A percentile compares a stretch with the other conserved stretches of the same genome.
Evolutionary conservation across 139 green algal species (phyloP).

Genomic region (Chlamydomonas applanata): DNA sequence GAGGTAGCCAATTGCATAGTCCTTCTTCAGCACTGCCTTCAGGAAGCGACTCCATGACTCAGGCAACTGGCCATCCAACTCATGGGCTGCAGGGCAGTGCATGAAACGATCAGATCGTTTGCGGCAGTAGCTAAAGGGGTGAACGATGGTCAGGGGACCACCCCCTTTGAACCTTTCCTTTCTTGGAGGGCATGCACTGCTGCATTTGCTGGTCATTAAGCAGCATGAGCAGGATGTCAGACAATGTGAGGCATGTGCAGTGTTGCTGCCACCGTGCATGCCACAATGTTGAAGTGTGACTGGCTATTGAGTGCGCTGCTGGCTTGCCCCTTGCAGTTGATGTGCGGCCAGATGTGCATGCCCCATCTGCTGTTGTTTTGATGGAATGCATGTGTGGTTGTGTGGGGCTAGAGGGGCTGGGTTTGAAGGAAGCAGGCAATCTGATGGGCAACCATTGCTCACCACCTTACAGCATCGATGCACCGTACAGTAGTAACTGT

Average conservation of each 20-base stretch:
- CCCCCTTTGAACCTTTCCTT: not conserved
- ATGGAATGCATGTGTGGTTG: not conserved
- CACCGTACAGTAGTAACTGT: too few species aligned
- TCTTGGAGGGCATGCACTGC: not conserved
- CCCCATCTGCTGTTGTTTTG: not conserved
- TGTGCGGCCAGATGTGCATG: not conserved
- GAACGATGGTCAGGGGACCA: not conserved
- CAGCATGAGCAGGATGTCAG: not conserved
- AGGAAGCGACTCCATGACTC: slow-evolving; percentile 4
- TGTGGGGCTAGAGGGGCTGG: too few species aligned
- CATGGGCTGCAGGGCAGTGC: not conserved
- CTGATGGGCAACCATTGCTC: too few species aligned
- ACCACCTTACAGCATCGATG: too few species aligned
- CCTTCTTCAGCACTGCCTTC: slow-evolving; percentile 18
- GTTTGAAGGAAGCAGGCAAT: too few species aligned
- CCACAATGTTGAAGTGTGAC: not conserved
- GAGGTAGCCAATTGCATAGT: slow-evolving; percentile 26
- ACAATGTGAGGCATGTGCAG: not conserved
- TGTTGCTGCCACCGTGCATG: not conserved
- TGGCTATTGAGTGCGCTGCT: not conserved
- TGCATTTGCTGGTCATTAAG: not conserved
- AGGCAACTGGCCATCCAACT: not conserved
- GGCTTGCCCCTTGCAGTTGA: not conserved
- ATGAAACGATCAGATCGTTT: not conserved
- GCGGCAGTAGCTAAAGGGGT: not conserved